Conservation (phyloP, 2,329 filamentous ascomycete species). For the Aureobasidium sp. region DNA sequence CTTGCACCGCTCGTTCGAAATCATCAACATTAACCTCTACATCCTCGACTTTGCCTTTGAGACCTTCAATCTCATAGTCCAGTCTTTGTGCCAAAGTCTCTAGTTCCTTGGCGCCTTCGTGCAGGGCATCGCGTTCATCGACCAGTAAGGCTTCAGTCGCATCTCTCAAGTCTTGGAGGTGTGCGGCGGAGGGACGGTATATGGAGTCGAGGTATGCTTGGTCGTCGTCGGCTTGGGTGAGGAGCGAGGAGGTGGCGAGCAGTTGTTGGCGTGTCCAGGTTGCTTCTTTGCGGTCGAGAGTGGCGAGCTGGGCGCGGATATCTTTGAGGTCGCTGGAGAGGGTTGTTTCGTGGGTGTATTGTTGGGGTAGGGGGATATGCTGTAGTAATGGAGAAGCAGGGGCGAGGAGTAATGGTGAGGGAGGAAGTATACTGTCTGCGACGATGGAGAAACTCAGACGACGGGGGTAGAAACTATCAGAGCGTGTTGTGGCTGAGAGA, state of each 20-base stretch:
- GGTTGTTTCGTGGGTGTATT: constrained; percentile 7
- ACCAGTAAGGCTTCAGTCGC: constrained; percentile 60
- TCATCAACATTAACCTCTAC: constrained; percentile 74
- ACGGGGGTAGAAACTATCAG: constrained; percentile 58
- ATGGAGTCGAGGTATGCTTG: constrained; percentile 57
- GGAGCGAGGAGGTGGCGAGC: constrained; percentile 47
- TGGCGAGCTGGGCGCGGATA: constrained; percentile 46
- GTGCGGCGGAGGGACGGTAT: constrained; percentile 62
- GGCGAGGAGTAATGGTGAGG: constrained; percentile 26
- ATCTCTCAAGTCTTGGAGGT: constrained; percentile 59
- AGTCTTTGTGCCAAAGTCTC: constrained; percentile 75
- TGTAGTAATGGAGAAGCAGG: not conserved
- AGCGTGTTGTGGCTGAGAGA: constrained; percentile 11
- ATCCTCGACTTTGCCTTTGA: constrained; percentile 75
- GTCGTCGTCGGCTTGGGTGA: constrained; percentile 54
- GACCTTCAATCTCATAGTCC: constrained; percentile 79
- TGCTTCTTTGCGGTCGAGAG: constrained; percentile 45
- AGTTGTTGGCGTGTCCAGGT: constrained; percentile 57
- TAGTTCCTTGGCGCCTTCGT: constrained; percentile 66
- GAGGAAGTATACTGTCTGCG: constrained; percentile 55
- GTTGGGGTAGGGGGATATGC: not conserved
- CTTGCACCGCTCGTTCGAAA: constrained; percentile 67
- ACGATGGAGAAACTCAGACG: constrained; percentile 68
- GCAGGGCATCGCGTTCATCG: constrained; percentile 59
- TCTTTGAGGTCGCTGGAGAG: constrained; percentile 8